phyloP scores from a whole-genome alignment of 768 basidiomycete genomes.

The Rhizopogon sp. region DNA sequence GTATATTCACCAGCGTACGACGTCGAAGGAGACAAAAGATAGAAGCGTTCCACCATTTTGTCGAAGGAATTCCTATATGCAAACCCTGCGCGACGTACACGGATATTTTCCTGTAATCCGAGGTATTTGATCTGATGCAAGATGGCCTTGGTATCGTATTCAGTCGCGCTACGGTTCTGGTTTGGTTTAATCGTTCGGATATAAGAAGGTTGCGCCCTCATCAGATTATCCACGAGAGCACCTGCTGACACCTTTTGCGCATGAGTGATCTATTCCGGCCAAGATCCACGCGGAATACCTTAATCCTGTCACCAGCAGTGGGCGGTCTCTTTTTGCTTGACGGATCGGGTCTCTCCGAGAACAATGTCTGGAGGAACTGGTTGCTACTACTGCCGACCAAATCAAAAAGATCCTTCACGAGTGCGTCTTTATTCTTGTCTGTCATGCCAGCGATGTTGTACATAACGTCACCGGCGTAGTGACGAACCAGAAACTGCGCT shows the following conservation, averaged over 20 bases:
- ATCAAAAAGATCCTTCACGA: constrained; percentile 93
- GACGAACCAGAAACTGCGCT: constrained; percentile 88
- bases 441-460: constrained; percentile 98
- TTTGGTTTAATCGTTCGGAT: constrained; percentile 99
- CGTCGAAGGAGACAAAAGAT: constrained; percentile 88
- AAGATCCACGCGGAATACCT: constrained; percentile 40
- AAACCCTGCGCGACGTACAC: constrained; percentile 95
- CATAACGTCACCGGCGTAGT: constrained; percentile 98
- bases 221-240: constrained; percentile 94
- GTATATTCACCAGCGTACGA: constrained; percentile 99
- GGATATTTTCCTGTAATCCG: constrained; percentile 96
- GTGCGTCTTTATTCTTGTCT: constrained; percentile 98
- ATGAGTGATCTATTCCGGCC: not conserved
- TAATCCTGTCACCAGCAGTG: constrained; percentile 97
- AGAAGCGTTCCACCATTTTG: constrained; percentile 99
- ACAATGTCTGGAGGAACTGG: constrained; percentile 80
- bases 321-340: constrained; percentile 98
- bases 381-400: constrained; percentile 78
- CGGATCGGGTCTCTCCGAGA: constrained; percentile 93
- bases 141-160: constrained; percentile 93
- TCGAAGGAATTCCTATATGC: constrained; percentile 98
- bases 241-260: constrained; percentile 74
- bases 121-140: constrained; percentile 99
- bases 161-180: constrained; percentile 86
- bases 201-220: constrained; percentile 96